These are phyloP conservation scores for Aquilaria yunnanensis DNA, from an alignment of 345 rosid genomes.

Conservation along the genomic window DNA sequence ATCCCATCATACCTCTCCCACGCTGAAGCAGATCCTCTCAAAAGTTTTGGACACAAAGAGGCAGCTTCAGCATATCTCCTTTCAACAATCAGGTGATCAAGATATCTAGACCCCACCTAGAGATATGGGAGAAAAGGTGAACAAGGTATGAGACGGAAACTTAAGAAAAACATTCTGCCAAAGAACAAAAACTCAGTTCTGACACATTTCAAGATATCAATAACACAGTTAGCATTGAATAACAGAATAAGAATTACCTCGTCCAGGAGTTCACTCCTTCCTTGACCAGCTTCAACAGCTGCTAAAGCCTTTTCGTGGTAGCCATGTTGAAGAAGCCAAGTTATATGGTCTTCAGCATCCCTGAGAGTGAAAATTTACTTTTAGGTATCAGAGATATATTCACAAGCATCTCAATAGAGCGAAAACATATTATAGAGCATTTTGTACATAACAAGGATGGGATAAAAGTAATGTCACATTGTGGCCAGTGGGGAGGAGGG, in stretches of 20 bases:
- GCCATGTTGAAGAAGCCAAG: slow-evolving; percentile 99
- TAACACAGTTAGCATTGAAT: background rate
- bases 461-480: background rate
- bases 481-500: too few species aligned
- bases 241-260: slow-evolving; percentile 52
- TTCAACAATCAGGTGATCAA: slow-evolving; percentile 97
- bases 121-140: slow-evolving; percentile 17
- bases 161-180: background rate
- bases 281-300: slow-evolving; percentile 97
- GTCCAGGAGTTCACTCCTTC: slow-evolving; percentile 86
- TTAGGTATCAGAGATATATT: too few species aligned
- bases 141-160: slow-evolving; percentile 8
- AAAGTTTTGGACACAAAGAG: slow-evolving; percentile 89
- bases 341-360: slow-evolving; percentile 97
- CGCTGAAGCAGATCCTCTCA: slow-evolving; percentile 89
- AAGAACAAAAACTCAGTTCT: slow-evolving; percentile 6
- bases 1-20: slow-evolving; percentile 82
- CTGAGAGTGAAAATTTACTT: slow-evolving; percentile 25
- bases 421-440: slow-evolving; percentile 5
- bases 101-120: slow-evolving; percentile 97
- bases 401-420: too few species aligned
- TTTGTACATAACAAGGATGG: background rate
- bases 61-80: slow-evolving; percentile 98
- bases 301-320: slow-evolving; percentile 97
- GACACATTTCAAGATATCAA: background rate